A percentile compares a stretch with the other conserved stretches of the same genome.
These are phyloP conservation scores for Borovskyia barvae DNA, from an alignment of 208 protist species.

Conservation along the genomic window DNA sequence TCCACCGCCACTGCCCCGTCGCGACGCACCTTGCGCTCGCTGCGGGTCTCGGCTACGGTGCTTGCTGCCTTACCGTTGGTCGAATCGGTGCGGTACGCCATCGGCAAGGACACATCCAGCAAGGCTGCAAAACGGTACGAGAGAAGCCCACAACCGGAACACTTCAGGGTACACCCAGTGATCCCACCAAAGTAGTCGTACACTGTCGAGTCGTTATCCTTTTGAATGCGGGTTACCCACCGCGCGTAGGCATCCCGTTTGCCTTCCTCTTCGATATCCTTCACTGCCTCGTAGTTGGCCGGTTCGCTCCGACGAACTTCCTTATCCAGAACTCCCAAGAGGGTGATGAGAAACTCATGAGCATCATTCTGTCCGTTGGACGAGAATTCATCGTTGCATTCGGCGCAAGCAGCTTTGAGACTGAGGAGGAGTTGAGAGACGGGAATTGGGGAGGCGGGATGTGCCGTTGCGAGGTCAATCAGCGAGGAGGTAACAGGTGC, in stretches of 20 bases:
- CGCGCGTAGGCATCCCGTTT: constrained; percentile 47
- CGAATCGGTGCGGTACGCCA: constrained; percentile 16
- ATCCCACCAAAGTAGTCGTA: constrained; percentile 85
- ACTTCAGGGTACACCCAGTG: constrained; percentile 46
- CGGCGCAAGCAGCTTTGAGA: constrained; percentile 58
- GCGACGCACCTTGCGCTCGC: not conserved
- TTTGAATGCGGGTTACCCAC: constrained; percentile 45
- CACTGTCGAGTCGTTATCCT: constrained; percentile 62
- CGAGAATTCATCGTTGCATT: constrained; percentile 74
- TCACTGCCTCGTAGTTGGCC: constrained; percentile 45
- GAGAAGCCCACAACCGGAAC: constrained; percentile 38
- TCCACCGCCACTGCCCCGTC: constrained; percentile 23
- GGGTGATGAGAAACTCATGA: constrained; percentile 88
- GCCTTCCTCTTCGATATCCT: constrained; percentile 53
- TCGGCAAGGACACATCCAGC: constrained; percentile 72
- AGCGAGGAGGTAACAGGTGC: constrained; percentile 41
- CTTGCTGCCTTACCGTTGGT: not conserved
- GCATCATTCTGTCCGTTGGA: constrained; percentile 84
- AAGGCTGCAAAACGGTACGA: constrained; percentile 78
- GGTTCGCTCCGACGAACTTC: constrained; percentile 66
- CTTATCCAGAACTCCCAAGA: constrained; percentile 86
- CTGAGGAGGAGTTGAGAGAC: constrained; percentile 38
- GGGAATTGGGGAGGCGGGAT: not conserved
- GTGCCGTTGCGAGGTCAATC: constrained; percentile 31
- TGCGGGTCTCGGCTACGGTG: not conserved